Percentiles rank a stretch among this genome's conserved stretches.
These are phyloP conservation scores for Castanea crenata DNA, from an alignment of 306 rosid genomes.

Conservation along the genomic window DNA sequence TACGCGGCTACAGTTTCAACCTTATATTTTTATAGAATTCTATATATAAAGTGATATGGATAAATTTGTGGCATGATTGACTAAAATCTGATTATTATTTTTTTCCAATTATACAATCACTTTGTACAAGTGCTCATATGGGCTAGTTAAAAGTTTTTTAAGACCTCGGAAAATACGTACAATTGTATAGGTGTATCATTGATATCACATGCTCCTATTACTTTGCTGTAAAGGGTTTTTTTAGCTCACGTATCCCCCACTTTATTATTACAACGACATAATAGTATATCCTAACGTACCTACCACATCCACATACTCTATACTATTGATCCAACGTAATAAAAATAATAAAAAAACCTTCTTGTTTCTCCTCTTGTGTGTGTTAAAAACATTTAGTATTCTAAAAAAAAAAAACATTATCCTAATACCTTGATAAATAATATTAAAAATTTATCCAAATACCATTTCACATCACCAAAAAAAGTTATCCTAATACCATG, in stretches of 20 bases:
- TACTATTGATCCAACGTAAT: slow-evolving; percentile 1
- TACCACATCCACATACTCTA: not conserved
- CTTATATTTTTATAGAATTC: no score
- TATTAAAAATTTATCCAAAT: no score
- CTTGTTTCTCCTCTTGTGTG: no score
- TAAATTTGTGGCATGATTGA: no score
- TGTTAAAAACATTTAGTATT: no score
- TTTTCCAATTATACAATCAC: no score
- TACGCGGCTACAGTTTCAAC: no score
- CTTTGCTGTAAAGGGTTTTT: slow-evolving; percentile 23
- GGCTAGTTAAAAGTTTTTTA: no score
- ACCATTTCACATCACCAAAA: not conserved
- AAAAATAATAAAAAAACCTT: no score
- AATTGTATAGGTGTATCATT: not conserved
- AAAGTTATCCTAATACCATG: slow-evolving; percentile 15
- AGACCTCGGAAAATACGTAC: not conserved
- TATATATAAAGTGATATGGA: no score
- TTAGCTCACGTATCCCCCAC: slow-evolving; percentile 36
- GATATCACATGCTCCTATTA: slow-evolving; percentile 7
- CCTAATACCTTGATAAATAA: slow-evolving; percentile 6
- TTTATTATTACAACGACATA: not conserved
- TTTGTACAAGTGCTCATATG: no score
- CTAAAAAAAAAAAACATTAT: slow-evolving; percentile 6
- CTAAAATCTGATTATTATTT: no score
- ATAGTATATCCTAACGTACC: slow-evolving; percentile 25